These are phyloP conservation scores for Fusarium longipes DNA, from an alignment of 2,329 filamentous ascomycete genomes.

Conservation along the genomic window DNA sequence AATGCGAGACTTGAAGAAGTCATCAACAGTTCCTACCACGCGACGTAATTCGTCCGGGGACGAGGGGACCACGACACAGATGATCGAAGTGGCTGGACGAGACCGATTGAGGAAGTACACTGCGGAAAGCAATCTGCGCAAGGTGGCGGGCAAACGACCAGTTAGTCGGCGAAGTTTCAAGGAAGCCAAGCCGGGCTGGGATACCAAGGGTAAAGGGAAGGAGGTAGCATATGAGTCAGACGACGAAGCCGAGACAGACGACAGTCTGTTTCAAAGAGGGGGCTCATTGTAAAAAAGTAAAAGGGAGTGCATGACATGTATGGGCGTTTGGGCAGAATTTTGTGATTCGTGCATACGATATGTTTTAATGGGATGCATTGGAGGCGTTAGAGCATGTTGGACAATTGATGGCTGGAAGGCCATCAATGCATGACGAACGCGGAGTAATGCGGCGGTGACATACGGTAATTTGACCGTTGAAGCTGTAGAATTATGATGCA, in stretches of 20 bases:
- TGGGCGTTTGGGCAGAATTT: conserved; percentile 31
- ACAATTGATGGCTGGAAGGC: conserved; percentile 1
- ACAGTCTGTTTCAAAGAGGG: conserved; percentile 49
- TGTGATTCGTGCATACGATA: conserved; percentile 13
- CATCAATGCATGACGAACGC: conserved; percentile 13
- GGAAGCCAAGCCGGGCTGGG: conserved; percentile 53
- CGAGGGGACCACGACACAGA: conserved; percentile 46
- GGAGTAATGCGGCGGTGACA: conserved; percentile 40
- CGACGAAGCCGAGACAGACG: conserved; percentile 50
- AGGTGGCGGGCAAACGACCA: conserved; percentile 49
- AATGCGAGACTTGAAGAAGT: conserved; percentile 72
- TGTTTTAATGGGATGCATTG: conserved; percentile 34
- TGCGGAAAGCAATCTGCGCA: conserved; percentile 42
- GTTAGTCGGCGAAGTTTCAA: conserved; percentile 57
- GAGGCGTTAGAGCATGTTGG: conserved; percentile 30
- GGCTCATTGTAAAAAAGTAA: conserved; percentile 55
- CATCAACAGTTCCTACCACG: conserved; percentile 60
- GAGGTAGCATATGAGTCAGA: conserved; percentile 54
- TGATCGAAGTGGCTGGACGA: conserved; percentile 52
- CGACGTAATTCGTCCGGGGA: conserved; percentile 65
- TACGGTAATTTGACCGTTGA: conserved; percentile 25
- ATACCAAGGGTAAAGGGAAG: conserved; percentile 62
- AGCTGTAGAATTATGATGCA: conserved; percentile 28
- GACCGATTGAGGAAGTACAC: conserved; percentile 46
- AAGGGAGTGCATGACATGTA: conserved; percentile 3